Evolutionary conservation across 1,139 yeast species (phyloP), one percentile per base, ranked within the genome.

Genomic region (Candida freyschussii): DNA sequence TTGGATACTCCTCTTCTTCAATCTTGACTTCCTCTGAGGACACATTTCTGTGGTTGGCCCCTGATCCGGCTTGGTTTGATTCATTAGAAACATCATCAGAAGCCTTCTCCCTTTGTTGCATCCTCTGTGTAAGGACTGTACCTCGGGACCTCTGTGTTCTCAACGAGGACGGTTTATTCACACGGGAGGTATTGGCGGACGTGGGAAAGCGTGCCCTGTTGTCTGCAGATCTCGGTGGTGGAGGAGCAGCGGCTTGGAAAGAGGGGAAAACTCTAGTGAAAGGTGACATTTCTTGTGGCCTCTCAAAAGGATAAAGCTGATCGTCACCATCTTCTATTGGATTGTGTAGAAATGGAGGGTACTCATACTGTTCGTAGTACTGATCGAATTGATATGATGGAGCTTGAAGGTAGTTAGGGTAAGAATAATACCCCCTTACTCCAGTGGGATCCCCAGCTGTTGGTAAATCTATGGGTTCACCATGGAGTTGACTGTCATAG

Each of bases 231-330:
- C 33, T 46, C 32, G 33, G 40, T 13, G 45, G 43, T 11, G 59
- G 56, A 14, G 60, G 57, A 18, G 56, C 55, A 13, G 57, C 43
- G 1, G 61, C 60, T 33, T 56, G 57, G 32, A 50, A 51, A 2
- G 59, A 44, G 11, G 62, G 61, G 43, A 56, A 57, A 5, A 53
- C 57, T 24, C 52, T 46, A 5, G 52, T 50, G 31, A 51, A 48
- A 19, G 57, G 55, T 14, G 56, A 53, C 14, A 37, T 39, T 8
- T 41, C 39, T 19, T 41, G 47, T 19, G 30, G 29, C 24, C 27
- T 22, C 6, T 43, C 41, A 23, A 36, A 34, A 2, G 29, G 28
- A 19, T 50, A 48, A 8, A 49, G 41, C 11, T 47, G 40, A 21
- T 42, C 51, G 29, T 32, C 47, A n/a, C 29, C 40, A 16, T 39